These are phyloP conservation scores for Galeopsis tetrahit DNA, from an alignment of 257 asterid species.

Conservation along the genomic window DNA sequence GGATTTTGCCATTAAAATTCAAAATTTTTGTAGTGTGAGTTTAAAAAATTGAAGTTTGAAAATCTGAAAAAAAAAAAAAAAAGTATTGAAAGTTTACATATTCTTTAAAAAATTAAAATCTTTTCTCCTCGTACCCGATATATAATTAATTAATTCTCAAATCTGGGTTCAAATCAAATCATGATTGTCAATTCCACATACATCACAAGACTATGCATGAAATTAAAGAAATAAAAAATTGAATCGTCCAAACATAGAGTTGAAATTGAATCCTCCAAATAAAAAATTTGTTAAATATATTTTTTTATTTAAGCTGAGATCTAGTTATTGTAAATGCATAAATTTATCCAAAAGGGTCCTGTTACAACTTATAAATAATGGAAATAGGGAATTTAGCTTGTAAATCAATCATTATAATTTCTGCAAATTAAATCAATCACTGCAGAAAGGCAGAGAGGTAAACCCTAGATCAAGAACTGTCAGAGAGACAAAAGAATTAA, in stretches of 20 bases:
- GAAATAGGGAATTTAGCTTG: background rate
- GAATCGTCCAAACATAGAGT: slow-evolving; percentile 18
- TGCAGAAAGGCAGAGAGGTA: slow-evolving; percentile 35
- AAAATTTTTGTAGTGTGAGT: background rate
- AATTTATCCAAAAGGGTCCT: slow-evolving; percentile 14
- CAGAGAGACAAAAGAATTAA: slow-evolving; percentile 22
- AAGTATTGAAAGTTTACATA: background rate
- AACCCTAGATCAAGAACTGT: slow-evolving; percentile 54
- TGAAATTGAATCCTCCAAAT: background rate
- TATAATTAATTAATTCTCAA: slow-evolving; percentile 9
- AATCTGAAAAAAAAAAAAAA: background rate
- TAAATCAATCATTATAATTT: background rate
- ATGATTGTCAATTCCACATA: background rate
- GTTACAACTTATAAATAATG: background rate
- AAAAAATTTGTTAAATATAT: background rate
- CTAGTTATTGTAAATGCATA: slow-evolving; percentile 28
- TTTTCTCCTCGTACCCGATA: background rate
- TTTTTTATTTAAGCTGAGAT: slow-evolving; percentile 27
- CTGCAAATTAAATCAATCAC: slow-evolving; percentile 24
- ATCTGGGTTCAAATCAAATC: slow-evolving; percentile 12
- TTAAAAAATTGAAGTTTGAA: background rate
- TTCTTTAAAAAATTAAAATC: background rate
- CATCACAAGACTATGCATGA: background rate
- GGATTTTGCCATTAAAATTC: too few species aligned
- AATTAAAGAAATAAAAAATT: background rate